phyloP scores from a whole-genome alignment of 305 asterid genomes.

The Plantago coronopus region DNA sequence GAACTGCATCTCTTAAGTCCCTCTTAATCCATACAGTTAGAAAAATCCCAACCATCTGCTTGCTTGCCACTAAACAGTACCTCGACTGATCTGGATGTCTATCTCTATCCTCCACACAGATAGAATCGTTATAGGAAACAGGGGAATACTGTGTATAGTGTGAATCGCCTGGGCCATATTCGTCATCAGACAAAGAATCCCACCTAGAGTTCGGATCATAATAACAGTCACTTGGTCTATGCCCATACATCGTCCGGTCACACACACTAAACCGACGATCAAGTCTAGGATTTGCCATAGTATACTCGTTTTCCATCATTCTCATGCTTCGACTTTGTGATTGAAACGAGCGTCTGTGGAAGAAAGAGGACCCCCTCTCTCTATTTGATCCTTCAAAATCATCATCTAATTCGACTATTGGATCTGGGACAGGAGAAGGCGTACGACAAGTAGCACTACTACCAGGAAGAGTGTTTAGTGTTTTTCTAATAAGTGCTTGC shows the following conservation, averaged over 20 bases:
- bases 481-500: slow-evolving; percentile 69
- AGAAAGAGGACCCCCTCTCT: slow-evolving; percentile 50
- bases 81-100: slow-evolving; percentile 49
- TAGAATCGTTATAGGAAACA: slow-evolving; percentile 34
- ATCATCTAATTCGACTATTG: slow-evolving; percentile 74
- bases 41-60: slow-evolving; percentile 98
- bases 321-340: slow-evolving; percentile 84
- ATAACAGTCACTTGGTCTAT: slow-evolving; percentile 45
- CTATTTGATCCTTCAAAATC: slow-evolving; percentile 77
- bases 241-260: slow-evolving; percentile 61
- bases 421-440: slow-evolving; percentile 80
- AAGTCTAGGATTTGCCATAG: slow-evolving; percentile 52
- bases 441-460: slow-evolving; percentile 48
- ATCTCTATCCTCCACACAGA: slow-evolving; percentile 51
- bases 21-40: slow-evolving; percentile 85
- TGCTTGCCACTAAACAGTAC: slow-evolving; percentile 89
- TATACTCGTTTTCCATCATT: slow-evolving; percentile 51
- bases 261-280: slow-evolving; percentile 86
- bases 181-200: slow-evolving; percentile 82
- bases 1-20: slow-evolving; percentile 68
- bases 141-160: slow-evolving; percentile 53
- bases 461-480: slow-evolving; percentile 77
- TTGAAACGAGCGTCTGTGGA: slow-evolving; percentile 70
- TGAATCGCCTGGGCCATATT: slow-evolving; percentile 53
- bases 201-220: slow-evolving; percentile 54